A percentile compares a stretch with the other conserved stretches of the same genome.
Evolutionary conservation across 2,329 filamentous ascomycete species (phyloP).

Genomic region (Ploettnerulaceae sp.): DNA sequence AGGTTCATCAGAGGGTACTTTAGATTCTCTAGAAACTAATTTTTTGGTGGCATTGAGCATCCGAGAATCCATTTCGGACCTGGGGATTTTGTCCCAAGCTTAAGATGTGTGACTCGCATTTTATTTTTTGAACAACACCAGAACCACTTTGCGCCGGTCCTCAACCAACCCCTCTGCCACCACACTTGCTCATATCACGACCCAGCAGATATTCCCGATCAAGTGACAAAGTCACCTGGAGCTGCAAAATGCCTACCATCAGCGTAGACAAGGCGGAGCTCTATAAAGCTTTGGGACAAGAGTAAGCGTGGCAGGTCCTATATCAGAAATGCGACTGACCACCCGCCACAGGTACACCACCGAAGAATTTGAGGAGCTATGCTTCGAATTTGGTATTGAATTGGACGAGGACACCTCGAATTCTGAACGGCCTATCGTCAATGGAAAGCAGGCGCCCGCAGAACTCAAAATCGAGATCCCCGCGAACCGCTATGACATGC

Average conservation of each 20-base stretch:
- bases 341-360: conserved; percentile 68
- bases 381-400: conserved; percentile 95
- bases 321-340: conserved; percentile 25
- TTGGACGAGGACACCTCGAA: conserved; percentile 74
- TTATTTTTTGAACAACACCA: conserved; percentile 15
- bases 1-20: too few species aligned
- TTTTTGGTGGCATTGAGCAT: neutral
- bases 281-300: conserved; percentile 84
- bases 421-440: conserved; percentile 61
- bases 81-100: neutral
- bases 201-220: neutral
- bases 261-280: conserved; percentile 93
- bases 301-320: conserved; percentile 52
- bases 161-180: conserved; percentile 7
- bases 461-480: conserved; percentile 98
- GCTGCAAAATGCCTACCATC: conserved; percentile 82
- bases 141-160: conserved; percentile 23
- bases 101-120: conserved; percentile 10
- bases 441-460: conserved; percentile 78
- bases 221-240: conserved; percentile 12
- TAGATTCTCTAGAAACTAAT: too few species aligned
- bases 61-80: neutral
- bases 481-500: conserved; percentile 89
- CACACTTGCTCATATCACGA: neutral
- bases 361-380: conserved; percentile 92